A percentile compares a stretch with the other conserved stretches of the same genome.
Evolutionary conservation across 2,329 filamentous ascomycete genomes (phyloP).

Genomic region (Aspergillus quadricinctus): DNA sequence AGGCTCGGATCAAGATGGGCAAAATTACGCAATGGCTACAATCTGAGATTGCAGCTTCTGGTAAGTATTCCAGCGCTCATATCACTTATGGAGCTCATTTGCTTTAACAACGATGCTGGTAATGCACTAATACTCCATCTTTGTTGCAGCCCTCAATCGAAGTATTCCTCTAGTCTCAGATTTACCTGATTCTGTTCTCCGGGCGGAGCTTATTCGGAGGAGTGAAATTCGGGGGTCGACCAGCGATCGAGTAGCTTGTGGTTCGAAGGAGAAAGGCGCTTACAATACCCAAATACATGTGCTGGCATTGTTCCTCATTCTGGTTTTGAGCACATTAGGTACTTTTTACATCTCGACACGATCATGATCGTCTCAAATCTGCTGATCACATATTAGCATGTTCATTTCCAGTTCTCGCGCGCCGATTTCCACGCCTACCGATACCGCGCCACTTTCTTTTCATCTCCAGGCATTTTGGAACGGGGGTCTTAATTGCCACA

Average conservation of each 20-base stretch:
- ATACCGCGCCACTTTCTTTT: slow-evolving; percentile 58
- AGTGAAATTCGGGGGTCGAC: slow-evolving; percentile 14
- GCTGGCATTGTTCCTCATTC: slow-evolving; percentile 63
- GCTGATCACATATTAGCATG: slow-evolving; percentile 43
- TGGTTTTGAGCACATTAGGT: slow-evolving; percentile 49
- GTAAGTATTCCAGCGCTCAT: slow-evolving; percentile 3
- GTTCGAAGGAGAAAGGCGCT: slow-evolving; percentile 29
- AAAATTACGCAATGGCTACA: slow-evolving; percentile 1
- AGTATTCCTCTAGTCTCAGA: slow-evolving; percentile 22
- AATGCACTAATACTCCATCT: background rate
- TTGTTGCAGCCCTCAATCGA: slow-evolving; percentile 16
- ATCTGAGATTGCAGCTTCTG: slow-evolving; percentile 1
- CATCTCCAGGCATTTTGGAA: slow-evolving; percentile 56
- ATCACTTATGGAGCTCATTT: background rate
- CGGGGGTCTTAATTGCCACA: slow-evolving; percentile 54
- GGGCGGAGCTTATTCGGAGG: slow-evolving; percentile 29
- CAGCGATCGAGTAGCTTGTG: slow-evolving; percentile 28
- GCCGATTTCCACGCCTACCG: slow-evolving; percentile 56
- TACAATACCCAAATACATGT: slow-evolving; percentile 67
- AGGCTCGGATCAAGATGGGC: slow-evolving; percentile 6
- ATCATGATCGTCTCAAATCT: background rate
- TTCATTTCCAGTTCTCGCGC: slow-evolving; percentile 58
- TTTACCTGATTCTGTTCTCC: slow-evolving; percentile 31
- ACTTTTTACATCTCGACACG: slow-evolving; percentile 3
- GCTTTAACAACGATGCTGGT: background rate